Percentiles rank a stretch among this genome's conserved stretches.
Evolutionary conservation across 1,139 yeast genomes (phyloP).

Genomic region (Protomyces macrosporus): DNA sequence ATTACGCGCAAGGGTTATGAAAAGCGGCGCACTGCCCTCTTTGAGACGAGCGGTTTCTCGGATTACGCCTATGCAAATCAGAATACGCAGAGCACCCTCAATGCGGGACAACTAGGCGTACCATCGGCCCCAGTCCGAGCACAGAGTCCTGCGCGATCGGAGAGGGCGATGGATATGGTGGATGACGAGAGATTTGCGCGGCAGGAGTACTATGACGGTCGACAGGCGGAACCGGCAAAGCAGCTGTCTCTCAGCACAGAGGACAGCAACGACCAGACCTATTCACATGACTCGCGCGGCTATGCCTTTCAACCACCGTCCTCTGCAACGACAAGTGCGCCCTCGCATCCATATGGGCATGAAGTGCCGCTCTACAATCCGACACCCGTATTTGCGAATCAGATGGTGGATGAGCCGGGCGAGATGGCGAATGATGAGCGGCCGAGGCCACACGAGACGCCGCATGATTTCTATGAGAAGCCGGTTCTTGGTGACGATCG

Average conservation of each 20-base stretch:
- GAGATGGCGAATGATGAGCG: neutral
- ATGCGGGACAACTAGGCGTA: neutral
- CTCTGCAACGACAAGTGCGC: neutral
- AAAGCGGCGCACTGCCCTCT: conserved; percentile 50
- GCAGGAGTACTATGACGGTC: neutral
- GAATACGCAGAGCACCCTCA: neutral
- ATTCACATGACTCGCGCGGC: neutral
- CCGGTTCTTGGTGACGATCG: neutral
- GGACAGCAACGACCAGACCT: neutral
- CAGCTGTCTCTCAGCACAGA: neutral
- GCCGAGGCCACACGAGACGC: neutral
- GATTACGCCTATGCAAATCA: conserved; percentile 25
- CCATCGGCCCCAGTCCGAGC: neutral
- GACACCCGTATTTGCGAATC: neutral
- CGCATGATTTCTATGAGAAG: neutral
- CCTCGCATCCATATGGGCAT: too few relatives aligned
- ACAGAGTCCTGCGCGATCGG: neutral
- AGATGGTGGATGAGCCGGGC: neutral
- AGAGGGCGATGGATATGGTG: too few relatives aligned
- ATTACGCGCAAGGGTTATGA: conserved; percentile 63
- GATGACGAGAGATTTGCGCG: neutral
- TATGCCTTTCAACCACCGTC: neutral
- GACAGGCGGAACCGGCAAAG: neutral
- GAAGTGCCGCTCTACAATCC: neutral
- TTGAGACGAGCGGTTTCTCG: conserved; percentile 36